These are phyloP conservation scores for Pseudonitzschia pungens DNA, from an alignment of 108 stramenopile genomes.

Conservation along the genomic window DNA sequence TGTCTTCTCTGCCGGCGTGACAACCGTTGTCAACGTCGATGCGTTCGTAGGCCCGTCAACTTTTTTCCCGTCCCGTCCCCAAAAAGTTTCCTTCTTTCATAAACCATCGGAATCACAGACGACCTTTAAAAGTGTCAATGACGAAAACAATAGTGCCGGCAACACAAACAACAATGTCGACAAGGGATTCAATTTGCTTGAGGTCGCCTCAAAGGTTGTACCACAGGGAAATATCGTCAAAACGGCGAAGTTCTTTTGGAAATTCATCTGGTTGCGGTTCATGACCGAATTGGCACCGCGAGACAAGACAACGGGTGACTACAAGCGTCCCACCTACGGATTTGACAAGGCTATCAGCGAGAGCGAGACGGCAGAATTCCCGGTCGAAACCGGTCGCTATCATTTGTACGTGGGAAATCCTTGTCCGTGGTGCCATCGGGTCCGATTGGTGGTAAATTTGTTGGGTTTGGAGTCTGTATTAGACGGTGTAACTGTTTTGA, in stretches of 20 bases:
- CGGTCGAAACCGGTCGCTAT: slow-evolving; percentile 70
- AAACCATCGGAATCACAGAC: background rate
- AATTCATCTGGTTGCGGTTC: slow-evolving; percentile 54
- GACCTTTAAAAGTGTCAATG: background rate
- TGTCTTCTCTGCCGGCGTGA: background rate
- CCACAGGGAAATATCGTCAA: slow-evolving; percentile 57
- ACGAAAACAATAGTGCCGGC: background rate
- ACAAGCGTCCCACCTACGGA: slow-evolving; percentile 51
- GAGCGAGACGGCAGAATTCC: slow-evolving; percentile 10
- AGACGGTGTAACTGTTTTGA: slow-evolving; percentile 59
- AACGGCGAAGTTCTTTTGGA: slow-evolving; percentile 54
- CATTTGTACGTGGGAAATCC: slow-evolving; percentile 92
- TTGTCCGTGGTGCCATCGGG: slow-evolving; percentile 89
- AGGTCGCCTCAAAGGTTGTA: slow-evolving; percentile 58
- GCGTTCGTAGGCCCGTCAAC: background rate
- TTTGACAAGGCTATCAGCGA: slow-evolving; percentile 25
- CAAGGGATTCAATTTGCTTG: slow-evolving; percentile 56
- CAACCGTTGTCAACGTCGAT: background rate
- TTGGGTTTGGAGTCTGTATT: slow-evolving; percentile 40
- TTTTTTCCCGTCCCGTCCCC: background rate
- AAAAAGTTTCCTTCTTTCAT: background rate
- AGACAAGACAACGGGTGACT: slow-evolving; percentile 42
- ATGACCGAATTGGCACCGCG: slow-evolving; percentile 66
- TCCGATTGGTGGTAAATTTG: slow-evolving; percentile 50
- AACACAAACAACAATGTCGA: slow-evolving; percentile 24